A percentile compares a stretch with the other conserved stretches of the same genome.
Evolutionary conservation across 2,329 filamentous ascomycete genomes (phyloP).

Genomic region (Colletotrichum acutatum): DNA sequence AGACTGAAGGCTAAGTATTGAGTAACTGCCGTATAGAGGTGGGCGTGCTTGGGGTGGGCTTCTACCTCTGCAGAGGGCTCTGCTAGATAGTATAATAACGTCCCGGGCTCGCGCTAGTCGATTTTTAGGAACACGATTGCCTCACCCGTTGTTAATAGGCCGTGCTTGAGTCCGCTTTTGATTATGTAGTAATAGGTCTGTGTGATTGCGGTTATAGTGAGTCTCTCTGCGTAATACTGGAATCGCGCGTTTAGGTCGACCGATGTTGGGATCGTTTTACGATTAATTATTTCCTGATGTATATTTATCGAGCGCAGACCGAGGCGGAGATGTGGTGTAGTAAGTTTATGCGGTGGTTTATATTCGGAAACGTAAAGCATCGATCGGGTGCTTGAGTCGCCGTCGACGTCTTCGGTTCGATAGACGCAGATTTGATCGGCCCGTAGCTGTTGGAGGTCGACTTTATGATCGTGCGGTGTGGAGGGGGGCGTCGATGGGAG

Average conservation of each 20-base stretch:
- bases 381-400: conserved; percentile 6
- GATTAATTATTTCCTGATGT: conserved; percentile 47
- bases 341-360: conserved; percentile 60
- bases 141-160: conserved; percentile 55
- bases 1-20: conserved; percentile 45
- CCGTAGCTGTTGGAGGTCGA: conserved; percentile 39
- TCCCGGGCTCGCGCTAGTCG: conserved; percentile 40
- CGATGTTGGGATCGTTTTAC: conserved; percentile 40
- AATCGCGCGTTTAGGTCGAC: conserved; percentile 44
- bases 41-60: conserved; percentile 37
- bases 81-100: conserved; percentile 45
- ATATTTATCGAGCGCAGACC: conserved; percentile 56
- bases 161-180: conserved; percentile 54
- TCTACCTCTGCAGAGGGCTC: conserved; percentile 41
- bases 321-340: conserved; percentile 50
- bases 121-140: conserved; percentile 56
- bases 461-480: neutral
- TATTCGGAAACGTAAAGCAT: conserved; percentile 53
- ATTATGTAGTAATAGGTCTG: conserved; percentile 64
- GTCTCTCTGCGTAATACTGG: conserved; percentile 48
- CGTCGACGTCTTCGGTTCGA: conserved; percentile 23
- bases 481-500: conserved; percentile 35
- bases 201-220: conserved; percentile 55
- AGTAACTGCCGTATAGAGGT: conserved; percentile 41
- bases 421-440: conserved; percentile 41